phyloP scores from a whole-genome alignment of 495 filamentous ascomycete species.

The Xylaria scruposa region DNA sequence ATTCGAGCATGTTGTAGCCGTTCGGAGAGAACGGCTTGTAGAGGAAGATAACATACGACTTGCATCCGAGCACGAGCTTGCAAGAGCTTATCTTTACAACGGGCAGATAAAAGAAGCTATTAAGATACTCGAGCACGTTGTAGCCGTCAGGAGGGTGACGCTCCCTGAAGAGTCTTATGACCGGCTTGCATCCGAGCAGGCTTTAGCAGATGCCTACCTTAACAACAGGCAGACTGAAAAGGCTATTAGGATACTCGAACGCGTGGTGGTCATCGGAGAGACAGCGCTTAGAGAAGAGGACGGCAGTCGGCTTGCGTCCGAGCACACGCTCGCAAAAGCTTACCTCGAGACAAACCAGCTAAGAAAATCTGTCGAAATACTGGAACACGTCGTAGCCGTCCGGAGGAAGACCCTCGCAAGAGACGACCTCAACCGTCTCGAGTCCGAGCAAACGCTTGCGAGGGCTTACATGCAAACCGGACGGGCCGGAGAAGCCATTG shows the following conservation, averaged over 20 bases:
- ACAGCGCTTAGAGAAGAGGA: conserved; percentile 37
- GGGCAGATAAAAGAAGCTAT: conserved; percentile 38
- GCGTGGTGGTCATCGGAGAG: conserved; percentile 40
- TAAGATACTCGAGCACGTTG: conserved; percentile 47
- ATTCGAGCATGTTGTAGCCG: conserved; percentile 47
- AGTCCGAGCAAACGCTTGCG: conserved; percentile 39
- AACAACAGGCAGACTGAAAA: conserved; percentile 33
- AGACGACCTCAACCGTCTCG: conserved; percentile 40
- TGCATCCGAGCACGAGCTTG: conserved; percentile 44
- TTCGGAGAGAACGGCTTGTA: no score
- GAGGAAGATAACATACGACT: conserved; percentile 40
- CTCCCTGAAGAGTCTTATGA: conserved; percentile 35
- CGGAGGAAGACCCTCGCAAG: conserved; percentile 15
- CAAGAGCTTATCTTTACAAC: conserved; percentile 29
- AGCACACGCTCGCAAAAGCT: conserved; percentile 38
- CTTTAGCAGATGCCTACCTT: conserved; percentile 42
- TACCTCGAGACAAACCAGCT: conserved; percentile 37
- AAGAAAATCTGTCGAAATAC: conserved; percentile 31
- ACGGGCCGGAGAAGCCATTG: conserved; percentile 35
- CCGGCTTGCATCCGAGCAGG: conserved; percentile 40
- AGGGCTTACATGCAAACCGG: conserved; percentile 36
- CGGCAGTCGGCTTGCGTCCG: conserved; percentile 38
- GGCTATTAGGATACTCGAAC: conserved; percentile 36
- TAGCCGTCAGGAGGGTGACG: conserved; percentile 33
- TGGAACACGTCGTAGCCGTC: conserved; percentile 41